Conservation (phyloP, 306 rosid genomes). For the Calophaca sinica region DNA sequence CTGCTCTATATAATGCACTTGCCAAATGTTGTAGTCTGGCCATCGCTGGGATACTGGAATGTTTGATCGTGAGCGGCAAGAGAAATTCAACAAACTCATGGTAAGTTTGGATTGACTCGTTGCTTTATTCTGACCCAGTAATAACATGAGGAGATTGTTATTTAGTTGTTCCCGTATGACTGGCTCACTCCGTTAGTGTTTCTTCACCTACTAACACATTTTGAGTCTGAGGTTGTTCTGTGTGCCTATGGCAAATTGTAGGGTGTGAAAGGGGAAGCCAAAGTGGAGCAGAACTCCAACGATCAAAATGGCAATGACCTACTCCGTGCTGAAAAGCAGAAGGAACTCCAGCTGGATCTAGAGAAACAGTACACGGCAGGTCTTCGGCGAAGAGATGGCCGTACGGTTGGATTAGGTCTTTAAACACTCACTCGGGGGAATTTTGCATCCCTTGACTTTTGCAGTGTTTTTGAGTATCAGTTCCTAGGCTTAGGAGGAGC, state of each 20-base stretch:
- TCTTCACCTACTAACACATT: conserved; percentile 86
- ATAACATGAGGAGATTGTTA: conserved; percentile 30
- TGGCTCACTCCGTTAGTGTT: conserved; percentile 52
- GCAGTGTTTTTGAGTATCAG: conserved; percentile 34
- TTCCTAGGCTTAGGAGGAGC: conserved; percentile 39
- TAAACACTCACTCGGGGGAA: conserved; percentile 41
- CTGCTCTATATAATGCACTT: conserved; percentile 39
- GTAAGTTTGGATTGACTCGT: conserved; percentile 55
- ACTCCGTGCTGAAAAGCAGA: conserved; percentile 78
- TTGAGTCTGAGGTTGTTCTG: conserved; percentile 99
- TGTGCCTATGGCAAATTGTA: conserved; percentile 99
- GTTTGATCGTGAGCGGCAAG: conserved; percentile 94
- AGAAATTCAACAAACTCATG: conserved; percentile 99
- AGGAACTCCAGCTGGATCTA: conserved; percentile 88
- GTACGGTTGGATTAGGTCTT: conserved; percentile 96
- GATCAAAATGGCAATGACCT: conserved; percentile 55
- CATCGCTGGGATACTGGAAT: conserved; percentile 82
- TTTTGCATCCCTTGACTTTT: conserved; percentile 36
- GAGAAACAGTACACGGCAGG: conserved; percentile 99
- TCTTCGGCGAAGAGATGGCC: conserved; percentile 96
- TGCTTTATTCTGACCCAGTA: conserved; percentile 23
- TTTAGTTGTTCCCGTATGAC: conserved; percentile 56
- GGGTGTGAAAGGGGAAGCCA: conserved; percentile 90
- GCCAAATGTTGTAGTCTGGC: conserved; percentile 65
- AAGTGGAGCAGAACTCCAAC: conserved; percentile 62